Percentiles rank a stretch among this genome's conserved stretches.
Conservation (phyloP, 116 monocot genomes). For the Zostera marina region DNA sequence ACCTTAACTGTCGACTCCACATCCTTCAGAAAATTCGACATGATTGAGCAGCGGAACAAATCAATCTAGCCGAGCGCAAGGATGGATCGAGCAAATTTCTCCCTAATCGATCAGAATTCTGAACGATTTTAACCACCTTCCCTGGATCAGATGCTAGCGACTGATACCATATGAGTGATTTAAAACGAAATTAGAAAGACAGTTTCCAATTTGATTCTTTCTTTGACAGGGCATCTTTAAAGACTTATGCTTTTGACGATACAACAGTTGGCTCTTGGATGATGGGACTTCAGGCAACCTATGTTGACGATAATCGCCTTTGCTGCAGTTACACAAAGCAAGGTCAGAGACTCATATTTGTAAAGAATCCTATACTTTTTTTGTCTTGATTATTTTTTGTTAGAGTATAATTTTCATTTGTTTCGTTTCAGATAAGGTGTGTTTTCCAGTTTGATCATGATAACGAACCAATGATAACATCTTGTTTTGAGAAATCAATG, state of each 20-base stretch:
- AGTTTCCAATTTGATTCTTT: neutral
- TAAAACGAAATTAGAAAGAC: too few relatives aligned
- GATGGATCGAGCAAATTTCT: too few relatives aligned
- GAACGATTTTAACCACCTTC: too few relatives aligned
- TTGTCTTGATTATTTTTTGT: neutral
- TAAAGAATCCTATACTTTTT: neutral
- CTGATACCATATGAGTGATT: too few relatives aligned
- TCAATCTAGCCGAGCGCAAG: too few relatives aligned
- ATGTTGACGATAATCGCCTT: constrained; percentile 84
- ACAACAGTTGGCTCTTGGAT: constrained; percentile 92
- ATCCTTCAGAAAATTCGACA: too few relatives aligned
- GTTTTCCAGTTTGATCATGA: constrained; percentile 2
- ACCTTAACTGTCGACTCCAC: too few relatives aligned
- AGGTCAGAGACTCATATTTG: constrained; percentile 1
- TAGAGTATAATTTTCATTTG: neutral
- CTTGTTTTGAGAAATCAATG: too few relatives aligned
- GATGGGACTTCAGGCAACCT: constrained; percentile 74
- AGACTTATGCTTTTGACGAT: constrained; percentile 77
- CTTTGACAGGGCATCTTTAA: constrained; percentile 56
- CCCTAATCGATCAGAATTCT: too few relatives aligned
- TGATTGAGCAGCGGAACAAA: too few relatives aligned
- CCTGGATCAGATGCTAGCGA: too few relatives aligned
- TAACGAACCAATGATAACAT: too few relatives aligned
- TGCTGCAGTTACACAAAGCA: constrained; percentile 64
- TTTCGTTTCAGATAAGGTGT: constrained; percentile 5